Base-by-base conservation (phyloP, 768 basidiomycete genomes). In the Serendipita indica region DNA sequence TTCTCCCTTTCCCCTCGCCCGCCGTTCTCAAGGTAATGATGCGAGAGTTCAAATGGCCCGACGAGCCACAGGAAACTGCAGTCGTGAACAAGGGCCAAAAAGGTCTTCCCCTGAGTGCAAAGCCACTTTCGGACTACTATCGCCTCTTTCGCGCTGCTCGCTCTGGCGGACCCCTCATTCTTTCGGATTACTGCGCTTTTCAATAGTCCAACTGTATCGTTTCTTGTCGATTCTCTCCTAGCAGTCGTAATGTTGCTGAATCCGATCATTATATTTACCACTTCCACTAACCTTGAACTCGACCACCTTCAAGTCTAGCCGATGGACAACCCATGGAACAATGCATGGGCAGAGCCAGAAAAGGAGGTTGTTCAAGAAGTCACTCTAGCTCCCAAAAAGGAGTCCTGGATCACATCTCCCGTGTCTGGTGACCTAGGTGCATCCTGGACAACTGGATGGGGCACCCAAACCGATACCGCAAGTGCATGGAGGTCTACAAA, bases 31-130 rank as follows among this genome's bases (percentile, higher is more conserved):
- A 33, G 49, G 49, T 54, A 13, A 54, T 54, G 49, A 54, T 54
- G 49, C 49, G 32, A 54, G 49, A 54, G 10, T 54, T 54, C 49
- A 27, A 54, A 54, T 54, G 49, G 49, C 32, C 49, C 22, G 32
- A 54, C 22, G 49, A 54, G 30, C 10, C 10, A 37, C n/a, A 54
- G 7, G 49, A 54, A 10, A 10, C 10, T 27, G 10, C 22, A 30
- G n/a, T 25, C n/a, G 27, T n/a, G 18, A 28, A 10, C 30, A 54
- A 54, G 25, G 49, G 25, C 4, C 49, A 54, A 28, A 54, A 33
- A 2, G 41, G 41, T 25, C 32, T 54, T 16, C 22, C n/a, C 7
- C 49, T 54, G n/a, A 33, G 49, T 30, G 49, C 49, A 27, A 54
- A 54, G n/a, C 49, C 49, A 3, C 22, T 54, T 10, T 27, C 49